Percentiles rank a stretch among this genome's conserved stretches.
phyloP scores from a whole-genome alignment of 495 filamentous ascomycete genomes.

The Aspergillus coremiiformis region DNA sequence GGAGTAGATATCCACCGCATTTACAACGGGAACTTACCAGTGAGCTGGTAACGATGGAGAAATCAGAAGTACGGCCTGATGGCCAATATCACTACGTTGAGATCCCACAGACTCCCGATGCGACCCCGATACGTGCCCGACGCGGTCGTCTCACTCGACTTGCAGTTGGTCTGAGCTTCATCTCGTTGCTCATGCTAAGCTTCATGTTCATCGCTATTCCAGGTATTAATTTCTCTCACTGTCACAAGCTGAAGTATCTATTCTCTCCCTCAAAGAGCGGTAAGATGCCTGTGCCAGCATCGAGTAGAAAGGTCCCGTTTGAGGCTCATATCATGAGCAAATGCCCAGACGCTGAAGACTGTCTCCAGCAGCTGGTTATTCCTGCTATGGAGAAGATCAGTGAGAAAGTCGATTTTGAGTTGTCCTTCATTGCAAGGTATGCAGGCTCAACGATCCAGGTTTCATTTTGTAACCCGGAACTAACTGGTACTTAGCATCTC shows the following conservation, averaged over 20 bases:
- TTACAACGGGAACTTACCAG: background rate
- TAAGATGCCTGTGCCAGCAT: background rate
- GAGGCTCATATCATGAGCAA: conserved; percentile 95
- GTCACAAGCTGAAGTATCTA: conserved; percentile 2
- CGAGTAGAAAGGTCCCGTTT: conserved; percentile 53
- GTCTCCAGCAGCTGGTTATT: conserved; percentile 70
- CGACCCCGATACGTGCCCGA: conserved; percentile 7
- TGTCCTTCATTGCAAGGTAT: conserved; percentile 84
- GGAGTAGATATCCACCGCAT: background rate
- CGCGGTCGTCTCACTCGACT: conserved; percentile 14
- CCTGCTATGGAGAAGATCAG: conserved; percentile 77
- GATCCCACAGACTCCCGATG: background rate
- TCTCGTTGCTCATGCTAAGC: conserved; percentile 21
- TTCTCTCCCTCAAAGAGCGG: background rate
- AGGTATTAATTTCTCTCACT: conserved; percentile 4
- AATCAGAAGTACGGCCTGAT: background rate
- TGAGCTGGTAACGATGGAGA: conserved; percentile 7
- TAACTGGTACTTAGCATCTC: conserved; percentile 24
- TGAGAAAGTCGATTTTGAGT: conserved; percentile 80
- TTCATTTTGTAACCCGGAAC: background rate
- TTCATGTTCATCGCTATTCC: conserved; percentile 4
- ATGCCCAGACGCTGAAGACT: conserved; percentile 80
- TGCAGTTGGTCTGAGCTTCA: conserved; percentile 11
- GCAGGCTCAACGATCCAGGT: conserved; percentile 8
- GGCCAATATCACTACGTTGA: background rate